Evolutionary conservation across 2,329 filamentous ascomycete genomes (phyloP), one percentile per base, ranked within the genome.

Genomic region (Pseudocercospora fijiensis): DNA sequence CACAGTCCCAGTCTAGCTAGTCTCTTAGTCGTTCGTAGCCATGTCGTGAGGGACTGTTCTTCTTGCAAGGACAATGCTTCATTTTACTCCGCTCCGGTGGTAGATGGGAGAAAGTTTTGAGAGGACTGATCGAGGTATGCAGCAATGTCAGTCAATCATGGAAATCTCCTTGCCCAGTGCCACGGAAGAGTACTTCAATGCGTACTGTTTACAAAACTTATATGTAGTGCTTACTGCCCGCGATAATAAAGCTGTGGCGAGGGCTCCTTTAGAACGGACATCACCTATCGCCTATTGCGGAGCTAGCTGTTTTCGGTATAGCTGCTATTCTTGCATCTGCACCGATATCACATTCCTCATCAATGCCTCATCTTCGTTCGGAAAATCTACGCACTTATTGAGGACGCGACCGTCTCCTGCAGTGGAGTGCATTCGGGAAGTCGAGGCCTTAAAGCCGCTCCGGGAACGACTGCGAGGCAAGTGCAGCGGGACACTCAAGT

Each of bases 61-160:
- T 70, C n/a, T n/a, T n/a, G n/a, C 56, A 67, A 49, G 1, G 63
- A 70, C 26, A 69, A 49, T 22, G 60, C 57, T 62, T 71, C 69
- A 41, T 70, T 72, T 33, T 58, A 18, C 43, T 61, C 65, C 13
- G 24, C 43, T 61, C 65, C 13, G 67, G 33, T 7, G 68, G 65
- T 22, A 70, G 59, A 49, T 67, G 61, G 60, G 69, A 70, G 49
- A 70, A 65, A 3, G 53, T 49, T 53, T 68, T 69, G 61, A 70
- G 74, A 60, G 4, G 62, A 41, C 18, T 61, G 49, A 26, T 70
- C 57, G 11, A 79, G 67, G 64, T 77, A 80, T 4, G 77, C 64
- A 1, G 77, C 76, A 33, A 81, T 76, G 65, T 80, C 76, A 65
- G 65, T 80, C 76, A 65, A 81, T 78, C 8, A 75, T 76, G 3